Base-by-base conservation (phyloP, 305 asterid genomes). In the Rubia peregrina region DNA sequence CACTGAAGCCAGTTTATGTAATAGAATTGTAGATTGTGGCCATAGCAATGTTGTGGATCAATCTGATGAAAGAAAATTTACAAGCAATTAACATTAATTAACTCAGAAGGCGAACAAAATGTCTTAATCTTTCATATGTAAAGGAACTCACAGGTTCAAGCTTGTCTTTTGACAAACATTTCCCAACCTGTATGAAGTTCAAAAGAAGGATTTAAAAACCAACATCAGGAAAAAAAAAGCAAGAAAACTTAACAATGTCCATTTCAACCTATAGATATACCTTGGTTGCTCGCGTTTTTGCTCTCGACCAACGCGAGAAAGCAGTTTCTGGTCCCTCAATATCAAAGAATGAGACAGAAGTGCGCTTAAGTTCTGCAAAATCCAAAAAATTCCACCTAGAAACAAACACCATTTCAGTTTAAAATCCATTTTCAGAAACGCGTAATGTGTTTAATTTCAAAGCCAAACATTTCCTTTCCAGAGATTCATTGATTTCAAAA, bases 311-410 rank as follows among this genome's bases (percentile, higher is more conserved):
- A 6, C 97, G 89, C 26, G 95, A 87, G 71, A 84, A 71, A 48
- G 93, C 98, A 60, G 93, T 85, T 78, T 90, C 89, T 12, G 85
- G 89, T 75, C 83, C 88, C 84, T 84, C 90, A n/a, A 84, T 85
- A 77, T 89, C 98, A 30, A 92, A 89, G 80, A 89, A 87, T 2
- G 96, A 88, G 61, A 90, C 78, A 9, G 98, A 87, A 75, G 82
- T 85, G 57, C 85, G 80, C 74, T 80, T 88, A 22, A 92, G 91
- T 84, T 88, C 96, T 13, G 86, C 95, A 69, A 85, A 89, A 82
- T 92, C 98, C 65, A 92, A 75, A 53, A 90, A 82, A 84, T 89
- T 90, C 98, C 98, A 90, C 97, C 98, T 90, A 67, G 14, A 83
- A 61, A 72, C 46, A 48, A 68, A 9, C 42, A 60, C 14, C 68